A percentile compares a stretch with the other conserved stretches of the same genome.
These are phyloP conservation scores for Massarina eburnea DNA, from an alignment of 2,329 filamentous ascomycete species.

Conservation along the genomic window DNA sequence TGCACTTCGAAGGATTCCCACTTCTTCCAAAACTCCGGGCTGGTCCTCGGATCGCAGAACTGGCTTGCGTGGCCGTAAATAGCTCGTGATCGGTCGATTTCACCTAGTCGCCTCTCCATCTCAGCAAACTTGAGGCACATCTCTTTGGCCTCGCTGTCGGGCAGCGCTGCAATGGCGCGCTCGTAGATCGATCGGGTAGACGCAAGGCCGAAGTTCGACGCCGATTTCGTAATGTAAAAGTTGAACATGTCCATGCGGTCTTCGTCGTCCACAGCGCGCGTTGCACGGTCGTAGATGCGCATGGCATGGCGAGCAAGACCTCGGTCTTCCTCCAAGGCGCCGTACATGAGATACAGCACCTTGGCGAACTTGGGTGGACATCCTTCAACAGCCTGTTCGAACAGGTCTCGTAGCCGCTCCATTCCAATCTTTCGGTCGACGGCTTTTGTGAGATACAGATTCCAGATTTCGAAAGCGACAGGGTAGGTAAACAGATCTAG, in stretches of 20 bases:
- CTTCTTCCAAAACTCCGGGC: slow-evolving; percentile 88
- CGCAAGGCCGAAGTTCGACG: slow-evolving; percentile 94
- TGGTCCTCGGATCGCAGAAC: slow-evolving; percentile 93
- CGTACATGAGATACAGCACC: slow-evolving; percentile 96
- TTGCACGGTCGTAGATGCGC: slow-evolving; percentile 98
- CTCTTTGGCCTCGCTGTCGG: slow-evolving; percentile 87
- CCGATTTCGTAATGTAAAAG: slow-evolving; percentile 98
- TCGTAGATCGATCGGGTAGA: slow-evolving; percentile 97
- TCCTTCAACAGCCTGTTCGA: slow-evolving; percentile 94
- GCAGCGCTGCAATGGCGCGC: slow-evolving; percentile 87
- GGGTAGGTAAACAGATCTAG: slow-evolving; percentile 98
- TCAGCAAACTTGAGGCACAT: slow-evolving; percentile 99
- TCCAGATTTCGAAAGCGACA: slow-evolving; percentile 98
- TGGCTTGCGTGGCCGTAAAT: slow-evolving; percentile 97
- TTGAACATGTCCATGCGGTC: slow-evolving; percentile 98
- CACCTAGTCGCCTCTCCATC: slow-evolving; percentile 87
- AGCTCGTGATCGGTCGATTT: slow-evolving; percentile 90
- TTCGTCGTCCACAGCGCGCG: slow-evolving; percentile 89
- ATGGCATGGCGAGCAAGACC: slow-evolving; percentile 94
- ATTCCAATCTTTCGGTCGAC: slow-evolving; percentile 96
- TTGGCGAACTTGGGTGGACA: slow-evolving; percentile 96
- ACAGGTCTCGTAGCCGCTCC: slow-evolving; percentile 88
- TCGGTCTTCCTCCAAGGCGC: slow-evolving; percentile 92
- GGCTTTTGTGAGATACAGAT: slow-evolving; percentile 94
- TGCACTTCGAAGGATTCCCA: slow-evolving; percentile 98